Evolutionary conservation across 2,329 filamentous ascomycete genomes (phyloP).

Genomic region (Plenodomus lindquistii): DNA sequence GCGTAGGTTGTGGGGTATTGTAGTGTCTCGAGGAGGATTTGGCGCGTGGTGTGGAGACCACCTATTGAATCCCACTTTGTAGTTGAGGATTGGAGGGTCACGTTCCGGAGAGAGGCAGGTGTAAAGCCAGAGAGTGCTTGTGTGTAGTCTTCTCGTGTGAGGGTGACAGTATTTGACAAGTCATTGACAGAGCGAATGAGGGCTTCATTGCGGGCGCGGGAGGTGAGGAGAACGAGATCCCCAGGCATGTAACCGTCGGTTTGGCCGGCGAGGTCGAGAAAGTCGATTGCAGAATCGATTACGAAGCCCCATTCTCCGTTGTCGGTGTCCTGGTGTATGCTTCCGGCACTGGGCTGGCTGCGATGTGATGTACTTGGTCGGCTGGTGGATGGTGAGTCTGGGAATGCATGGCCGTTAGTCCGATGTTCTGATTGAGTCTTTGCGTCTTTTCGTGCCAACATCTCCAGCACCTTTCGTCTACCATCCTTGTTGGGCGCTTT

Average conservation of each 20-base stretch:
- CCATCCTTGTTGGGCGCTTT: constrained; percentile 94
- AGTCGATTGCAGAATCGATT: constrained; percentile 77
- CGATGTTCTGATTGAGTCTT: constrained; percentile 27
- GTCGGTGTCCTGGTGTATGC: constrained; percentile 37
- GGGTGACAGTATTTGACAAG: constrained; percentile 54
- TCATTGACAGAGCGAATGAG: constrained; percentile 77
- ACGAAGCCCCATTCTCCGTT: constrained; percentile 62
- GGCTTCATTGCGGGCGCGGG: constrained; percentile 87
- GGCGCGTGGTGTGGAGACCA: constrained; percentile 81
- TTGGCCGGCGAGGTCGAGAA: constrained; percentile 88
- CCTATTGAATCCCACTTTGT: constrained; percentile 93
- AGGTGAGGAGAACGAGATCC: constrained; percentile 82
- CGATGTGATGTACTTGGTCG: constrained; percentile 49
- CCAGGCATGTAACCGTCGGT: constrained; percentile 99
- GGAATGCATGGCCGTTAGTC: constrained; percentile 37
- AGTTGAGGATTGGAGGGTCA: constrained; percentile 88
- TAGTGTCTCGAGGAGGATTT: constrained; percentile 90
- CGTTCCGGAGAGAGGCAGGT: constrained; percentile 89
- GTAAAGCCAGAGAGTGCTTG: constrained; percentile 89
- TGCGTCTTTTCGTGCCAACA: constrained; percentile 61
- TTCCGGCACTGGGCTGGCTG: constrained; percentile 46
- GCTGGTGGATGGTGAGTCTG: constrained; percentile 54
- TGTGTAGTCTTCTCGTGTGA: constrained; percentile 78
- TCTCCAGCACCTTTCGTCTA: constrained; percentile 79
- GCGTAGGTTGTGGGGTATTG: constrained; percentile 98